A percentile compares a stretch with the other conserved stretches of the same genome.
These are phyloP conservation scores for Eucalyptus erythrocorys DNA, from an alignment of 345 rosid species.

Conservation along the genomic window DNA sequence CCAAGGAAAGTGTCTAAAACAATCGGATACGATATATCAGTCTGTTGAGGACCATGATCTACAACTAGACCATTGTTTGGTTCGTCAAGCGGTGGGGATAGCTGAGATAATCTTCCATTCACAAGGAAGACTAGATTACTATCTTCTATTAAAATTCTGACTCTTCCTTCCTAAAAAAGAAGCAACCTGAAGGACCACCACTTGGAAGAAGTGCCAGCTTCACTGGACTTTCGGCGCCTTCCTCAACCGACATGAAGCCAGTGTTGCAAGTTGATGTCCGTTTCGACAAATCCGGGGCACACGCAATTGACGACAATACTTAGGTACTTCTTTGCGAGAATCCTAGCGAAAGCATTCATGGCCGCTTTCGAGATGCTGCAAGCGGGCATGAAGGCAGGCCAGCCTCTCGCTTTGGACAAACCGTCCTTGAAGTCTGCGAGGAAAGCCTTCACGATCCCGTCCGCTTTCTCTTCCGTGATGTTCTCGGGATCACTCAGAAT, in stretches of 20 bases:
- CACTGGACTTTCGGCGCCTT: constrained; percentile 33
- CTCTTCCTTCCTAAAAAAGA: constrained; percentile 16
- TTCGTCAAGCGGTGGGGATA: neutral
- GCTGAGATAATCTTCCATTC: neutral
- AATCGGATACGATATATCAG: neutral
- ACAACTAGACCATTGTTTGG: neutral
- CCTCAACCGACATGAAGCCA: constrained; percentile 15
- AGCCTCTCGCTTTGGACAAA: neutral
- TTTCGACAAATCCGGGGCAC: constrained; percentile 43
- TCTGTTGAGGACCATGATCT: neutral
- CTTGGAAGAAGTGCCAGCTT: constrained; percentile 24
- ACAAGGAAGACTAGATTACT: neutral
- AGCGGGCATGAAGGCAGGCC: constrained; percentile 6
- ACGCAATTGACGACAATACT: constrained; percentile 23
- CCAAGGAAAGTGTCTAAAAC: neutral
- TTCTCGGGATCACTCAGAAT: neutral
- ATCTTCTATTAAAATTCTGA: constrained; percentile 4
- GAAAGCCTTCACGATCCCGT: neutral
- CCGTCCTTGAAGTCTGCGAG: neutral
- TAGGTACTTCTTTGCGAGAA: constrained; percentile 24
- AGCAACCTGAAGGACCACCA: constrained; percentile 37
- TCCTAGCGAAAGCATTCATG: constrained; percentile 30
- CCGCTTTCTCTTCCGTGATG: neutral
- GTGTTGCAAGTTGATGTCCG: constrained; percentile 20
- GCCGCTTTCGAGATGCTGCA: constrained; percentile 30